These are phyloP conservation scores for Diphasiastrum complanatum DNA, from an alignment of 83 land plant species.

Conservation along the genomic window DNA sequence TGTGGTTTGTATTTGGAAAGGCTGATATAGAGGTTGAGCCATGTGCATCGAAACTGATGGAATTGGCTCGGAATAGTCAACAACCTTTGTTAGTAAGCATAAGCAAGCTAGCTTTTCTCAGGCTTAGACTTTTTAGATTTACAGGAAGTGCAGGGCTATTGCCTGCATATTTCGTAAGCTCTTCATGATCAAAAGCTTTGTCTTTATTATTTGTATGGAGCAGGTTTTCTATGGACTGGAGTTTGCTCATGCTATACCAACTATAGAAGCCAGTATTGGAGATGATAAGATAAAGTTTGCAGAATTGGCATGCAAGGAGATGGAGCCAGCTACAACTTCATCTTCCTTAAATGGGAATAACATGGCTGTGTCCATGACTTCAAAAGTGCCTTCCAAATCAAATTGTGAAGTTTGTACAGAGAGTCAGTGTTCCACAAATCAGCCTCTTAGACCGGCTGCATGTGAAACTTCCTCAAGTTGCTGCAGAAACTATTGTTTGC, in stretches of 20 bases:
- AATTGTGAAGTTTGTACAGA: too few species aligned
- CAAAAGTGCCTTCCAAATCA: neutral
- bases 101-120: too few species aligned
- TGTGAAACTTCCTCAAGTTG: too few species aligned
- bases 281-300: constrained; percentile 32
- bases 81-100: constrained; percentile 59
- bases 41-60: constrained; percentile 40
- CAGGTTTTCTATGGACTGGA: constrained; percentile 82
- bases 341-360: neutral
- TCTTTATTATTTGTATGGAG: neutral
- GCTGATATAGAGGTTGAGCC: constrained; percentile 32
- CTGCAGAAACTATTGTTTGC: too few species aligned
- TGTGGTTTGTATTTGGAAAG: constrained; percentile 76
- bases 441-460: too few species aligned
- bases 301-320: constrained; percentile 37
- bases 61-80: constrained; percentile 18
- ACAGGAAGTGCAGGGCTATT: too few species aligned
- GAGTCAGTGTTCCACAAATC: too few species aligned
- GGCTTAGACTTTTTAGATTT: too few species aligned
- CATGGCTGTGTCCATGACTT: neutral
- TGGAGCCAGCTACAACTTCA: constrained; percentile 34
- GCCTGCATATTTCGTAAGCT: too few species aligned
- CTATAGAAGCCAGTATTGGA: constrained; percentile 28
- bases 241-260: constrained; percentile 58
- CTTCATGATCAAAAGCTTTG: neutral